These are phyloP conservation scores for Saccharomycopsis fermentans DNA, from an alignment of 805 yeast genomes.

Conservation along the genomic window DNA sequence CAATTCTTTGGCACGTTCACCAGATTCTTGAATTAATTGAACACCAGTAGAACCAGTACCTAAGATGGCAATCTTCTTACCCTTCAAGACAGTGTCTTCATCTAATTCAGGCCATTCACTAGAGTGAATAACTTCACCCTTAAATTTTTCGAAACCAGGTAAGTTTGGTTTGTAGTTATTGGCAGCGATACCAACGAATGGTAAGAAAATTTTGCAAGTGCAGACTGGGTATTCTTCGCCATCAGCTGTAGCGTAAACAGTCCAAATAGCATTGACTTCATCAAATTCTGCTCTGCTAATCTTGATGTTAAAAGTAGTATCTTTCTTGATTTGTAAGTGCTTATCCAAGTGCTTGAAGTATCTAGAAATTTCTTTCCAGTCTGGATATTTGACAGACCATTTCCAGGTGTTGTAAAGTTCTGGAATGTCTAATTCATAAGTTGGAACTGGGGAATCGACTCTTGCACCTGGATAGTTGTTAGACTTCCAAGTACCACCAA, in stretches of 20 bases:
- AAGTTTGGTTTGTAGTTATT: constrained; percentile 22
- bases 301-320: constrained; percentile 20
- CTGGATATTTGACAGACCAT: constrained; percentile 24
- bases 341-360: constrained; percentile 24
- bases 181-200: constrained; percentile 22
- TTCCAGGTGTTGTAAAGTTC: constrained; percentile 23
- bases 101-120: constrained; percentile 18
- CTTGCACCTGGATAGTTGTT: constrained; percentile 22
- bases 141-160: constrained; percentile 18
- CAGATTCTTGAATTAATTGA: constrained; percentile 20
- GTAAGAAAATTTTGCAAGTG: constrained; percentile 17
- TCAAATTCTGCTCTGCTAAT: constrained; percentile 21
- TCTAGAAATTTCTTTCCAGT: constrained; percentile 21
- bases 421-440: constrained; percentile 23
- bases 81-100: constrained; percentile 5
- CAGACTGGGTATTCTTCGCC: constrained; percentile 14
- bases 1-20: constrained; percentile 14
- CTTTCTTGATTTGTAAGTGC: constrained; percentile 21
- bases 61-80: constrained; percentile 18
- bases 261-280: constrained; percentile 21
- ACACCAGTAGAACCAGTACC: constrained; percentile 24
- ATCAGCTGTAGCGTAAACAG: constrained; percentile 14
- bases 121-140: constrained; percentile 18
- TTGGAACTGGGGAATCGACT: constrained; percentile 24
- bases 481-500: constrained; percentile 21